A percentile compares a stretch with the other conserved stretches of the same genome.
phyloP scores from a whole-genome alignment of 2,329 filamentous ascomycete genomes.

The Fusarium virguliforme region DNA sequence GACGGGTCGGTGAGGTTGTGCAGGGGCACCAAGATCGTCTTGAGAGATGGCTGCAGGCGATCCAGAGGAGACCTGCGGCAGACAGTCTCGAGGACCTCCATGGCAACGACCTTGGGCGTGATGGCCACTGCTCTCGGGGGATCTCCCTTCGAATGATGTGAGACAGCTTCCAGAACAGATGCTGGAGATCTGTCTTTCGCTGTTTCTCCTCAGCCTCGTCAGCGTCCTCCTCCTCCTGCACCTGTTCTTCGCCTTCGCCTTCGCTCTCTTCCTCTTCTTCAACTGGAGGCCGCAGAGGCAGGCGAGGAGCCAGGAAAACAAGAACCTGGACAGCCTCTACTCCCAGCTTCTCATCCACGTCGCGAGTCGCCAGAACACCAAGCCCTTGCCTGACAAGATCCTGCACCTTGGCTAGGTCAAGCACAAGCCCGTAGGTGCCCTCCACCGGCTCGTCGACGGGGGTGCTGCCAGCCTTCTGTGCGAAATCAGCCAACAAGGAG shows the following conservation, averaged over 20 bases:
- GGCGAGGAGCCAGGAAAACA: conserved; percentile 80
- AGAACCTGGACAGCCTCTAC: conserved; percentile 85
- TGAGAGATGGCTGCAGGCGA: conserved; percentile 74
- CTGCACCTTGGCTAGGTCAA: conserved; percentile 76
- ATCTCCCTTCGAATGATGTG: conserved; percentile 85
- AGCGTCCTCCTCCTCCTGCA: conserved; percentile 63
- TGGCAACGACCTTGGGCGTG: conserved; percentile 81
- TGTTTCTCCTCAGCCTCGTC: conserved; percentile 62
- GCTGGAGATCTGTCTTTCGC: conserved; percentile 69
- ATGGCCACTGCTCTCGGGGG: conserved; percentile 74
- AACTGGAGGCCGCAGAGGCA: conserved; percentile 59
- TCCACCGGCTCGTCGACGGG: conserved; percentile 70
- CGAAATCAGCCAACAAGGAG: conserved; percentile 85
- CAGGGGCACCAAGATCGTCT: conserved; percentile 73
- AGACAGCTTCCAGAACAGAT: conserved; percentile 84
- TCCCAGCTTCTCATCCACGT: conserved; percentile 82
- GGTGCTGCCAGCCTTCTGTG: conserved; percentile 70
- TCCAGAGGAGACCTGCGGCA: conserved; percentile 72
- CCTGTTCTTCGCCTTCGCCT: conserved; percentile 56
- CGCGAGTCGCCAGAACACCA: conserved; percentile 71
- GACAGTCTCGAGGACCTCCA: conserved; percentile 82
- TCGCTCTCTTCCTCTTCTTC: conserved; percentile 58
- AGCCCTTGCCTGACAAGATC: conserved; percentile 69
- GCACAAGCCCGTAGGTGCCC: conserved; percentile 79
- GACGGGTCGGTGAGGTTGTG: conserved; percentile 88